These are phyloP conservation scores for Fusarium sp. DNA, from an alignment of 2,329 filamentous ascomycete species.

Conservation along the genomic window DNA sequence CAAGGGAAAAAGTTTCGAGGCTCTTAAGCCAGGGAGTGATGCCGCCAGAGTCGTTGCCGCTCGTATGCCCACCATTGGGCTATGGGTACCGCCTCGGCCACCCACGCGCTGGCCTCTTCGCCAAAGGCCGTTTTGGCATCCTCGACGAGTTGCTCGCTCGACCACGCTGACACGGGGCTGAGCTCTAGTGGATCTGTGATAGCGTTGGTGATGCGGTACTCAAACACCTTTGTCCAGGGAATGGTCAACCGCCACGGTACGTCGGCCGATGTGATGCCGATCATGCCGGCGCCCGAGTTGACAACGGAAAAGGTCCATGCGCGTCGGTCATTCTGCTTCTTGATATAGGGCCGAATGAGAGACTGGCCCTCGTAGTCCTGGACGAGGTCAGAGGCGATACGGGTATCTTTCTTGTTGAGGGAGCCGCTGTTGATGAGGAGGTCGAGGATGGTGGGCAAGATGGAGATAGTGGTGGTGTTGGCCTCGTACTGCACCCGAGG, in stretches of 20 bases:
- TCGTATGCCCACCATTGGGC: slow-evolving; percentile 41
- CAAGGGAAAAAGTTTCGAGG: slow-evolving; percentile 2
- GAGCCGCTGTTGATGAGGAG: slow-evolving; percentile 50
- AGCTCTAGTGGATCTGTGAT: slow-evolving; percentile 46
- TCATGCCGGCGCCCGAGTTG: slow-evolving; percentile 50
- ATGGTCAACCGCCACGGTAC: slow-evolving; percentile 48
- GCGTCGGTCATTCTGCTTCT: slow-evolving; percentile 40
- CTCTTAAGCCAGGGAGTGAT: slow-evolving; percentile 30
- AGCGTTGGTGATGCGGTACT: slow-evolving; percentile 49
- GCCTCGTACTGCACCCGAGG: slow-evolving; percentile 48
- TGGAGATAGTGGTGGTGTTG: slow-evolving; percentile 48
- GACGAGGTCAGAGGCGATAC: slow-evolving; percentile 44
- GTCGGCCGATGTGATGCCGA: slow-evolving; percentile 48
- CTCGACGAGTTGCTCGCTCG: slow-evolving; percentile 35
- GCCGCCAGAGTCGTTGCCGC: slow-evolving; percentile 41
- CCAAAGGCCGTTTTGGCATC: slow-evolving; percentile 33
- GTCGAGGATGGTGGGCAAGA: slow-evolving; percentile 51
- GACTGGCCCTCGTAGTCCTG: slow-evolving; percentile 52
- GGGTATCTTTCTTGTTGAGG: slow-evolving; percentile 42
- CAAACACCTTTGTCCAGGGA: slow-evolving; percentile 47
- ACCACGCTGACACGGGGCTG: slow-evolving; percentile 43
- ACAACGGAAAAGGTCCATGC: slow-evolving; percentile 52
- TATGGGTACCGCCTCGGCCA: slow-evolving; percentile 38
- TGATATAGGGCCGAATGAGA: slow-evolving; percentile 47
- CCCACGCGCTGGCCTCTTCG: slow-evolving; percentile 47